These are phyloP conservation scores for Polyporus tsugae DNA, from an alignment of 1,284 basidiomycete species.

Conservation along the genomic window DNA sequence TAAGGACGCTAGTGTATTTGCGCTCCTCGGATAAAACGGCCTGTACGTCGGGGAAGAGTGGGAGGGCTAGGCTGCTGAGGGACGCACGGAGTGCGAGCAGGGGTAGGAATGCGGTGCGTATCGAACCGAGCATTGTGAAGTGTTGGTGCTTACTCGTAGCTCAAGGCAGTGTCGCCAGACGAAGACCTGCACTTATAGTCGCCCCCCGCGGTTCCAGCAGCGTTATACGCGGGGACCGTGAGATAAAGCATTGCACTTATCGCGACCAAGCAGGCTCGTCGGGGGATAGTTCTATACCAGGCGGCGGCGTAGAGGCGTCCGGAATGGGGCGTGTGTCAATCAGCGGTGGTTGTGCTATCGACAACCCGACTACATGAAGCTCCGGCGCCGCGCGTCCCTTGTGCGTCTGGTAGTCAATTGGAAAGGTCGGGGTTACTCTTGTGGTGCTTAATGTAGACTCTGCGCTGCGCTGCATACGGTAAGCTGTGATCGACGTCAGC, in stretches of 20 bases:
- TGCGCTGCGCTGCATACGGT: neutral
- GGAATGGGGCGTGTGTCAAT: neutral
- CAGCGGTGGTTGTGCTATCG: neutral
- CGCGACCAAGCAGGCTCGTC: neutral
- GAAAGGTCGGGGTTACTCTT: neutral
- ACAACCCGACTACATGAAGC: neutral
- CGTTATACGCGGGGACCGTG: neutral
- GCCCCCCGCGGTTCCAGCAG: neutral
- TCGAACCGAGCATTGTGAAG: neutral
- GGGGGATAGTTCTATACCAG: neutral
- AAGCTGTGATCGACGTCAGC: neutral
- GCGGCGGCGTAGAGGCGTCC: neutral
- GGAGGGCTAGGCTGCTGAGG: neutral
- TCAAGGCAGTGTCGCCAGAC: neutral
- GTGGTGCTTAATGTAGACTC: neutral
- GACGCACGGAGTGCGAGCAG: constrained; percentile 2
- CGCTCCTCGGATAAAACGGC: constrained; percentile 5
- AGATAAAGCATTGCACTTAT: constrained; percentile 12
- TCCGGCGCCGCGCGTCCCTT: neutral
- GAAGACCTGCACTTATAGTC: constrained; percentile 5
- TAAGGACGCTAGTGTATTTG: constrained; percentile 50
- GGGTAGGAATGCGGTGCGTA: neutral
- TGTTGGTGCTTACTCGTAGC: neutral
- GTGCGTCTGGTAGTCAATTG: neutral
- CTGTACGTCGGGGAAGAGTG: constrained; percentile 12